Evolutionary conservation across 805 yeast genomes (phyloP).

Genomic region (Candida corydali): DNA sequence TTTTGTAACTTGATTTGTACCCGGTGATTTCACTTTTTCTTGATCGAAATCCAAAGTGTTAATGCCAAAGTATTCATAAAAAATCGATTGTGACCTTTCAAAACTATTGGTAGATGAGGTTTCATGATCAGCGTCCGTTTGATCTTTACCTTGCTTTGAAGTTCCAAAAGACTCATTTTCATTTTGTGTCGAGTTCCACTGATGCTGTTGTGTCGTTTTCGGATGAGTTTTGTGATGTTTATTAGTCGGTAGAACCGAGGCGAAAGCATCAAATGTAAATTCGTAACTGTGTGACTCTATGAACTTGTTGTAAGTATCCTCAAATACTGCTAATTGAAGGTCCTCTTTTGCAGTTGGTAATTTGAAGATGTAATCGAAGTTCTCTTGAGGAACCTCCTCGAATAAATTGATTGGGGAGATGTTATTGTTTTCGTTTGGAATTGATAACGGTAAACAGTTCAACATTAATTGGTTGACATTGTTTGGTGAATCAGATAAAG

Average conservation of each 20-base stretch:
- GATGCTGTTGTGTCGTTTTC: background rate
- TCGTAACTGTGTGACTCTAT: conserved; percentile 4
- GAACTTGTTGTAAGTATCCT: conserved; percentile 6
- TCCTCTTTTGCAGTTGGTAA: conserved; percentile 9
- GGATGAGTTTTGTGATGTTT: background rate
- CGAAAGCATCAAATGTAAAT: too few relatives aligned
- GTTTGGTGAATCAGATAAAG: conserved; percentile 8
- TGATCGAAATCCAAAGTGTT: background rate
- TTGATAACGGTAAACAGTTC: conserved; percentile 8
- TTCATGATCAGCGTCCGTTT: conserved; percentile 2
- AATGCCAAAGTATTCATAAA: conserved; percentile 2
- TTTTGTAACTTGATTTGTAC: background rate
- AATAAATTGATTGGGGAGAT: conserved; percentile 8
- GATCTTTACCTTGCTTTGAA: background rate
- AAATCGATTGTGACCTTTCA: conserved; percentile 4
- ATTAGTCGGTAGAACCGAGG: background rate
- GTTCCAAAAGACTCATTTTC: background rate
- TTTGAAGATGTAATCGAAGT: conserved; percentile 7
- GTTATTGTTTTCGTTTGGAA: conserved; percentile 8
- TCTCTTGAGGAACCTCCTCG: conserved; percentile 8
- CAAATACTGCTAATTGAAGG: conserved; percentile 9
- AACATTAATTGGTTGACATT: conserved; percentile 3
- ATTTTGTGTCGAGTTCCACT: background rate
- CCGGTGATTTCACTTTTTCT: background rate
- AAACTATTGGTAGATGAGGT: conserved; percentile 4